These are phyloP conservation scores for Fomitopsis schrenkii DNA, from an alignment of 1,284 basidiomycete species.

Conservation along the genomic window DNA sequence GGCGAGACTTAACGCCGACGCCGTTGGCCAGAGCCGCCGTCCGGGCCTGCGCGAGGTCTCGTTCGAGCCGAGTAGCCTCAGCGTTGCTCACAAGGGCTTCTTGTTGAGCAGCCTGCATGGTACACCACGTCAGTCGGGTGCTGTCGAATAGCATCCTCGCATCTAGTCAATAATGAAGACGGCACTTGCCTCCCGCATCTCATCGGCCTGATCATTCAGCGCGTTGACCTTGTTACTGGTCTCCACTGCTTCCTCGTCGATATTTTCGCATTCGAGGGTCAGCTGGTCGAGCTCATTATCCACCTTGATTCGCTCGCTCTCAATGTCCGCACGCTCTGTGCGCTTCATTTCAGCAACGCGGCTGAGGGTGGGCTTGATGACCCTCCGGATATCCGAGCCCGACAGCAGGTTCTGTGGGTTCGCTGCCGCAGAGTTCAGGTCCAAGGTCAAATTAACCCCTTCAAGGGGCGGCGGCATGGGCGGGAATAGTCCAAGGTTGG, in stretches of 20 bases:
- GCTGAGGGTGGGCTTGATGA: conserved; percentile 70
- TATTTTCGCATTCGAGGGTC: conserved; percentile 71
- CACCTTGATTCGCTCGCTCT: conserved; percentile 69
- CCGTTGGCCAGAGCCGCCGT: conserved; percentile 74
- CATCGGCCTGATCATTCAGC: conserved; percentile 75
- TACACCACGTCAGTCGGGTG: conserved; percentile 1
- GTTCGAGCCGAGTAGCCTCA: conserved; percentile 61
- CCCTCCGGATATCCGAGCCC: conserved; percentile 62
- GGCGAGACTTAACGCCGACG: conserved; percentile 71
- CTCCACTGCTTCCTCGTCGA: conserved; percentile 68
- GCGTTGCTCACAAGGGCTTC: conserved; percentile 60
- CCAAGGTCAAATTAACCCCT: conserved; percentile 67
- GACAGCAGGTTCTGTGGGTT: conserved; percentile 60
- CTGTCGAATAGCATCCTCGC: neutral
- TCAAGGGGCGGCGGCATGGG: conserved; percentile 65
- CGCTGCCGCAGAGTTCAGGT: conserved; percentile 69
- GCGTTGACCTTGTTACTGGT: conserved; percentile 63
- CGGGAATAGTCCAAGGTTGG: conserved; percentile 70
- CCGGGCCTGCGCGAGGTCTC: conserved; percentile 64
- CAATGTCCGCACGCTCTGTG: conserved; percentile 60
- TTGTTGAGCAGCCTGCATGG: conserved; percentile 62
- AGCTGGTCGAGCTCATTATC: conserved; percentile 79
- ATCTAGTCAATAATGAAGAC: conserved; percentile 1
- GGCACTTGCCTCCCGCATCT: conserved; percentile 65
- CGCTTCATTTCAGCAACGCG: conserved; percentile 66